Conservation (phyloP, 768 basidiomycete genomes). For the Leccinum boreale region DNA sequence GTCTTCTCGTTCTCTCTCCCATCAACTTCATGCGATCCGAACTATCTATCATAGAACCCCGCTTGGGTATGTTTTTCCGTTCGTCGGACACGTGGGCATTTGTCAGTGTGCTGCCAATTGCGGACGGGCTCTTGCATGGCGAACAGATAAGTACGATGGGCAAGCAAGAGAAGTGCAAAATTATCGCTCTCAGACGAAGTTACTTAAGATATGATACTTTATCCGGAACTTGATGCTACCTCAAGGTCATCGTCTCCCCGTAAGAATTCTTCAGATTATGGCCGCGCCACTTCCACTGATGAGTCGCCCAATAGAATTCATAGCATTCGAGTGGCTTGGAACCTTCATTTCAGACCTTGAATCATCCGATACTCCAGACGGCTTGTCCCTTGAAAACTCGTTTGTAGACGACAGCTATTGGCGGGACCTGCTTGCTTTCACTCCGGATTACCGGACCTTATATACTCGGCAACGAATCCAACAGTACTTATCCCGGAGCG, state of each 20-base stretch:
- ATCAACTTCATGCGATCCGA: too few relatives aligned
- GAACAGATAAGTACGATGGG: background rate
- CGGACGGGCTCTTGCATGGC: background rate
- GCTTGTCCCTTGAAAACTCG: background rate
- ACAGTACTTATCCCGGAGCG: background rate
- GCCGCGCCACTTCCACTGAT: background rate
- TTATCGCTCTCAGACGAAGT: background rate
- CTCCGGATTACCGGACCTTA: background rate
- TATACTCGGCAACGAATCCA: background rate
- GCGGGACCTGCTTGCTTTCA: background rate
- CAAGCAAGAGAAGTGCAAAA: background rate
- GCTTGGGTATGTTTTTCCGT: background rate
- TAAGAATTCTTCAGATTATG: background rate
- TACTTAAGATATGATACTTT: background rate
- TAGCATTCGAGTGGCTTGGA: background rate
- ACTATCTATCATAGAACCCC: background rate
- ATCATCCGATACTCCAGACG: background rate
- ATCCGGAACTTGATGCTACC: background rate
- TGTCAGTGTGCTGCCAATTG: background rate
- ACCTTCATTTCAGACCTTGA: background rate
- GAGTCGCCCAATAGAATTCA: background rate
- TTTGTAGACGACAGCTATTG: background rate
- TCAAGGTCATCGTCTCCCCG: background rate
- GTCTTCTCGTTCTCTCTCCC: too few relatives aligned
- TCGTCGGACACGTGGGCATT: background rate